These are phyloP conservation scores for Beauveria sp. DNA, from an alignment of 2,329 filamentous ascomycete genomes.

Conservation along the genomic window DNA sequence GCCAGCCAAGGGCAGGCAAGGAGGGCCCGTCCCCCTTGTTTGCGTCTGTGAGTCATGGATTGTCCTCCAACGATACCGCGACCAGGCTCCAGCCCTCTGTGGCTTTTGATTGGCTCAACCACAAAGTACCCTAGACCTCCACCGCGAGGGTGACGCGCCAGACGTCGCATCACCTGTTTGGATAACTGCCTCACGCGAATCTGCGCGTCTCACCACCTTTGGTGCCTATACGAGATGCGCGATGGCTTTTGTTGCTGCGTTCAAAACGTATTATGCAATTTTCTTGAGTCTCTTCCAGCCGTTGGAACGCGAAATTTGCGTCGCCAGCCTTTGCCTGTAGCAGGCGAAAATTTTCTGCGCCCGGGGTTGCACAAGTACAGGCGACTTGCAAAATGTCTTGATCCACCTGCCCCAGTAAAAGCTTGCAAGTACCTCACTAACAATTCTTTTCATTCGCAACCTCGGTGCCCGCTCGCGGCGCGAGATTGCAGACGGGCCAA, in stretches of 20 bases:
- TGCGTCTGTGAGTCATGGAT: conserved; percentile 14
- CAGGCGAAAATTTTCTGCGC: conserved; percentile 25
- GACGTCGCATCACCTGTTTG: not conserved
- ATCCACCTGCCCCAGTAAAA: not conserved
- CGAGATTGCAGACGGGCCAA: not conserved
- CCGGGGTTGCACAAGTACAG: conserved; percentile 22
- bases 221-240: not conserved
- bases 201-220: conserved; percentile 2
- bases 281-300: not conserved
- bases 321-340: not conserved
- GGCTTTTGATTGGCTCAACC: not conserved
- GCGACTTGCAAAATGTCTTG: not conserved
- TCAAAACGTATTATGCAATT: not conserved
- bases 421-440: conserved; percentile 28
- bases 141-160: conserved; percentile 8
- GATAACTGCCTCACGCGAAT: not conserved
- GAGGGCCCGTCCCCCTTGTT: not conserved
- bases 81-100: not conserved
- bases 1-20: not conserved
- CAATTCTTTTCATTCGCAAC: conserved; percentile 23
- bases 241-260: not conserved
- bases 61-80: conserved; percentile 6
- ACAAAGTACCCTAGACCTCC: conserved; percentile 9
- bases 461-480: not conserved
- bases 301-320: not conserved